Base-by-base conservation (phyloP, 2,329 filamentous ascomycete species). In the Kalmusia sp. region DNA sequence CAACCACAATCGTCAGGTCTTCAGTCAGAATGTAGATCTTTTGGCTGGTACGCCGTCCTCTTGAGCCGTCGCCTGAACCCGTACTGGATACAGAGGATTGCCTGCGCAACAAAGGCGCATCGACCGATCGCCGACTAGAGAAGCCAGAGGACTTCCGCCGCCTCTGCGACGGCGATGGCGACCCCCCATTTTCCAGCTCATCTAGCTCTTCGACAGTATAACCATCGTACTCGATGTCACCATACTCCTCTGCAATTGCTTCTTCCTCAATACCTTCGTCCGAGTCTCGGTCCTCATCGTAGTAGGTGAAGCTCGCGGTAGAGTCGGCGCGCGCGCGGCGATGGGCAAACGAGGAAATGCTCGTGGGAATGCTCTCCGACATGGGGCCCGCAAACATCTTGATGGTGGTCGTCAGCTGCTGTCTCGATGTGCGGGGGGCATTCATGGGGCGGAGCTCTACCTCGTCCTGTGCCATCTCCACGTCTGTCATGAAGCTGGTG, bases 401-500 rank as follows among this genome's bases (percentile, higher is more conserved):
- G 64, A 69, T 68, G 62, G 54, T 64, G 28, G 64, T 58, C 66
- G 70, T 74, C 70, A 74, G 70, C 64, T 67, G 68, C 49, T 68
- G 67, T 65, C 58, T 61, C 60, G 62, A 59, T 58, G 59, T 41
- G 28, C 39, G 61, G 43, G 59, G 50, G 25, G 50, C 61, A 49
- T 51, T 44, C 49, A 69, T 58, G 61, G 64, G 62, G 22, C 46
- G 61, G 60, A 73, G 68, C 63, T 73, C 67, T 70, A 95, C 91
- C 84, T 98, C 93, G 72, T 96, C 91, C 46, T 96, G 92, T 17
- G 95, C 93, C 95, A 99, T 98, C 73, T 97, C 93, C n/a, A 98
- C 93, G 75, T 96, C 92, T 62, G 92, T 92, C 64, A 96, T 88
- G 63, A 97, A 88, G 76, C 91, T 96, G 30, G 87, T 76, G 62